phyloP scores from a whole-genome alignment of 805 yeast genomes.

The Zygoascus biomembranicola region DNA sequence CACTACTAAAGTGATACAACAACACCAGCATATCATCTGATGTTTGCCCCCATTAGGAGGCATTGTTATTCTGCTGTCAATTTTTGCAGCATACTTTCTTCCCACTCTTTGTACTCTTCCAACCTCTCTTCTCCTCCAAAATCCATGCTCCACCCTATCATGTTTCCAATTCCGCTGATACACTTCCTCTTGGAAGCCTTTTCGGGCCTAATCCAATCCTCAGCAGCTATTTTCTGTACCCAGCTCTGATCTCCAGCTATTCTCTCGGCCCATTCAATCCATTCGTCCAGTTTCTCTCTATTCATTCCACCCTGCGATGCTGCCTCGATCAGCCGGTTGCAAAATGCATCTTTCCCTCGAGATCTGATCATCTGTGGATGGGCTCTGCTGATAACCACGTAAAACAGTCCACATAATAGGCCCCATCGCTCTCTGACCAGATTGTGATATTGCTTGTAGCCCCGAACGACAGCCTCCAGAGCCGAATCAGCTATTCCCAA shows the following conservation, averaged over 20 bases:
- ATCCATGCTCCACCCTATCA: conserved; percentile 15
- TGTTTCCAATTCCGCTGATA: conserved; percentile 20
- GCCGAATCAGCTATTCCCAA: conserved; percentile 14
- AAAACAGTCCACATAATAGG: conserved; percentile 25
- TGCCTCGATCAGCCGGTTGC: conserved; percentile 2
- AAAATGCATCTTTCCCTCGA: conserved; percentile 6
- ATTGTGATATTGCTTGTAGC: conserved; percentile 22
- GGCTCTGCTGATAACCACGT: conserved; percentile 22
- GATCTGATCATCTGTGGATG: conserved; percentile 20
- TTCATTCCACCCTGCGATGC: conserved; percentile 5
- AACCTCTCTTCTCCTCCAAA: conserved; percentile 11
- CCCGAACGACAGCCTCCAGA: conserved; percentile 20
- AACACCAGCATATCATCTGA: too few relatives aligned
- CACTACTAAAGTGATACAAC: too few relatives aligned
- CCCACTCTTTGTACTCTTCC: conserved; percentile 15
- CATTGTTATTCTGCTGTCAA: neutral
- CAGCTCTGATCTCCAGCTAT: conserved; percentile 30
- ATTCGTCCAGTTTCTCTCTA: conserved; percentile 20
- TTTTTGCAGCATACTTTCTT: neutral
- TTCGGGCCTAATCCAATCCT: neutral
- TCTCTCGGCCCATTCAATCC: conserved; percentile 27
- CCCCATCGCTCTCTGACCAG: conserved; percentile 31
- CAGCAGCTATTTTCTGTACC: conserved; percentile 21
- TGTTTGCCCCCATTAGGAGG: too few relatives aligned
- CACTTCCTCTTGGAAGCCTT: conserved; percentile 8